These are phyloP conservation scores for Afroboletus lepidellus DNA, from an alignment of 1,284 basidiomycete genomes.

Conservation along the genomic window DNA sequence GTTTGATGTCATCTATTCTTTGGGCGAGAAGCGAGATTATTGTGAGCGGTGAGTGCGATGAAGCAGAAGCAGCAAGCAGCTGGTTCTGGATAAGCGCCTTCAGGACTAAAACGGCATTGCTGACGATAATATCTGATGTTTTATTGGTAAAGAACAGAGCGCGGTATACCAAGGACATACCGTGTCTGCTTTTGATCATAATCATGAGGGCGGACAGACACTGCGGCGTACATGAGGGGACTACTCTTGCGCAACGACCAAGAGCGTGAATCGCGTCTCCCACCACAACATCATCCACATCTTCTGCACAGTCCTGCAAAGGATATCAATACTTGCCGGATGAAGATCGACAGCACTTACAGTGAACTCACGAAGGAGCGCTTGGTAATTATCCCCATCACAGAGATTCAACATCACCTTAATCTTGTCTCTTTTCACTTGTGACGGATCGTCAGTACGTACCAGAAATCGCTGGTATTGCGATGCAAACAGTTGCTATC, in stretches of 20 bases:
- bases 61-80: slow-evolving; percentile 31
- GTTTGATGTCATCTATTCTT: slow-evolving; percentile 74
- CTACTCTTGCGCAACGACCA: slow-evolving; percentile 67
- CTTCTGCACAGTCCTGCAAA: slow-evolving; percentile 71
- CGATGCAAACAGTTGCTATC: slow-evolving; percentile 57
- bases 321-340: neutral
- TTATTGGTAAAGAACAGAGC: slow-evolving; percentile 2
- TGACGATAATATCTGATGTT: slow-evolving; percentile 50
- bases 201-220: slow-evolving; percentile 74
- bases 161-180: slow-evolving; percentile 38
- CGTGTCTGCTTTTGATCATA: slow-evolving; percentile 75
- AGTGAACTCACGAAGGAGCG: slow-evolving; percentile 77
- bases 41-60: slow-evolving; percentile 51
- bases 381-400: slow-evolving; percentile 63
- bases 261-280: slow-evolving; percentile 74
- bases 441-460: slow-evolving; percentile 60
- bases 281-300: slow-evolving; percentile 69
- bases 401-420: slow-evolving; percentile 66
- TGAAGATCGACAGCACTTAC: slow-evolving; percentile 43
- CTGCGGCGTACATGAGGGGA: slow-evolving; percentile 66
- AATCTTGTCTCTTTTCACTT: slow-evolving; percentile 75
- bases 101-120: slow-evolving; percentile 78
- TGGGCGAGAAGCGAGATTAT: slow-evolving; percentile 77
- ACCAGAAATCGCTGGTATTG: slow-evolving; percentile 69
- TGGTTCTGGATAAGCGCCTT: slow-evolving; percentile 79